These are phyloP conservation scores for Xylaria sp. DNA, from an alignment of 2,329 filamentous ascomycete genomes.

Conservation along the genomic window DNA sequence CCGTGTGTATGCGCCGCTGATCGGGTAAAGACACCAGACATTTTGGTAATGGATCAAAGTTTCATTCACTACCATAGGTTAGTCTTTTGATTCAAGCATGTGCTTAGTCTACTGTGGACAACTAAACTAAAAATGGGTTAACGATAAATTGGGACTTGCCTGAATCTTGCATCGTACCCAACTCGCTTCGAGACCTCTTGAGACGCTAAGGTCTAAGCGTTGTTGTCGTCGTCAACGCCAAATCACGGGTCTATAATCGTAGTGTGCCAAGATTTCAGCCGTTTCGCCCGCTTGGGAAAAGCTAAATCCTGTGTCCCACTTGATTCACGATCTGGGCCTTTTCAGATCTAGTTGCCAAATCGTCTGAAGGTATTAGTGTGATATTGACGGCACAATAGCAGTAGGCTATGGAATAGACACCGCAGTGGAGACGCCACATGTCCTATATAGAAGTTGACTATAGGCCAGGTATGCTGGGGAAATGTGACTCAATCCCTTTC, in stretches of 20 bases:
- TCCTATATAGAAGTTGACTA: neutral
- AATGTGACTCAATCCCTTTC: neutral
- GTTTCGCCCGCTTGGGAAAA: neutral
- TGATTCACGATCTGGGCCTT: neutral
- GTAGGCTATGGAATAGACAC: too few species aligned
- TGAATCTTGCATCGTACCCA: neutral
- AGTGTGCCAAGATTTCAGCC: neutral
- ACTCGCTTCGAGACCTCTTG: neutral
- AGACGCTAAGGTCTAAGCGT: neutral
- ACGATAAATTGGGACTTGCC: neutral
- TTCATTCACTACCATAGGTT: neutral
- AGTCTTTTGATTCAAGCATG: neutral
- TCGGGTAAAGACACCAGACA: conserved; percentile 8
- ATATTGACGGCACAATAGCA: neutral
- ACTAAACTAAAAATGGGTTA: neutral
- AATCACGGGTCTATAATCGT: neutral
- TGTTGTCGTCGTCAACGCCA: neutral
- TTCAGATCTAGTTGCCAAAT: neutral
- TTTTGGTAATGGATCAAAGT: conserved; percentile 3
- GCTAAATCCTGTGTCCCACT: neutral
- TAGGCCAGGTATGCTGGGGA: neutral
- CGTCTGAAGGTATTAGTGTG: neutral
- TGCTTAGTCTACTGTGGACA: neutral
- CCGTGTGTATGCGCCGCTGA: conserved; percentile 2
- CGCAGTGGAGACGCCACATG: too few species aligned